These are phyloP conservation scores for Xenoacremonium recifei DNA, from an alignment of 2,329 filamentous ascomycete genomes.

Conservation along the genomic window DNA sequence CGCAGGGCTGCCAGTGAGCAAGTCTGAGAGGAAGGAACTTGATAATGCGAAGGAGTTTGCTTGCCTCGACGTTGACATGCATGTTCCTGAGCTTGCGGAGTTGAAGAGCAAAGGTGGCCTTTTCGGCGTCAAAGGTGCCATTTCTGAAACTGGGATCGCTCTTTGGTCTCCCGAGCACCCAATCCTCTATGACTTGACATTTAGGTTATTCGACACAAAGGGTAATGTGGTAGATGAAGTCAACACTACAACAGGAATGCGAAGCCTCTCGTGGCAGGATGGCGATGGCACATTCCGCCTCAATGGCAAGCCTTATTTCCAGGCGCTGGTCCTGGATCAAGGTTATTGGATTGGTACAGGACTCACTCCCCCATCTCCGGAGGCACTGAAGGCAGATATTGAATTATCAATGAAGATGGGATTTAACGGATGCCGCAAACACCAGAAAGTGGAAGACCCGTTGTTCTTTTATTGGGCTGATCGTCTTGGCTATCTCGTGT, in stretches of 20 bases:
- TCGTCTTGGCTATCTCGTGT: constrained; percentile 59
- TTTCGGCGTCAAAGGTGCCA: constrained; percentile 30
- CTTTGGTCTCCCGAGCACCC: constrained; percentile 62
- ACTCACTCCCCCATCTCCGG: constrained; percentile 53
- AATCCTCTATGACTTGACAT: constrained; percentile 52
- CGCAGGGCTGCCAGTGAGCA: constrained; percentile 46
- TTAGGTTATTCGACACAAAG: constrained; percentile 48
- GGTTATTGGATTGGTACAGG: constrained; percentile 63
- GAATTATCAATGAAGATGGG: constrained; percentile 58
- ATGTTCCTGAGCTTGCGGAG: constrained; percentile 41
- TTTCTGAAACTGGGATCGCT: constrained; percentile 47
- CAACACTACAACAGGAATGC: constrained; percentile 60
- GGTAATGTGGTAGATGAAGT: constrained; percentile 52
- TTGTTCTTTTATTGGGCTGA: constrained; percentile 62
- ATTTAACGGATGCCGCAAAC: constrained; percentile 64
- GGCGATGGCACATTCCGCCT: constrained; percentile 59
- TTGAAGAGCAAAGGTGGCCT: constrained; percentile 37
- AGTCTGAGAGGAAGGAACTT: constrained; percentile 39
- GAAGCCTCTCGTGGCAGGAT: constrained; percentile 57
- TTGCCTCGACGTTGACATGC: constrained; percentile 46
- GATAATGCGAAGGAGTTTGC: constrained; percentile 49
- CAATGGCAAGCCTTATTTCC: constrained; percentile 59
- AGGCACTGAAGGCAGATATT: constrained; percentile 50
- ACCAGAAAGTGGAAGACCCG: constrained; percentile 64
- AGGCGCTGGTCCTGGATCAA: constrained; percentile 59